Percentiles rank a stretch among this genome's conserved stretches.
Evolutionary conservation across 306 rosid species (phyloP).

Genomic region (Urtica urens): DNA sequence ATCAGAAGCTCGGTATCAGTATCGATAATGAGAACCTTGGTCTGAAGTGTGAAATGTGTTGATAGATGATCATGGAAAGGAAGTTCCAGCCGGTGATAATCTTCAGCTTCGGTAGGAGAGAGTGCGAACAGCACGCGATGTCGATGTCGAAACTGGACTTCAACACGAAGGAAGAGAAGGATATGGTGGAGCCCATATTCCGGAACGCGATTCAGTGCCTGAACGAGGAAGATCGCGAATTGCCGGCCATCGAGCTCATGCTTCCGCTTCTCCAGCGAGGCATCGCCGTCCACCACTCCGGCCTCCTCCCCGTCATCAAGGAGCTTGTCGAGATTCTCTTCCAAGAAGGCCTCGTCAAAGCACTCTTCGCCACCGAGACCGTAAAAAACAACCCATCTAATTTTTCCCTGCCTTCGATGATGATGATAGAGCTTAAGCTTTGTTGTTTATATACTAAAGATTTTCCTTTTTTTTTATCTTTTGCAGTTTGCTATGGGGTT

Average conservation of each 20-base stretch:
- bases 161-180: slow-evolving; percentile 74
- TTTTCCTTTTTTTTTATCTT: slow-evolving; percentile 12
- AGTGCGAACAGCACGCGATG: slow-evolving; percentile 95
- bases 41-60: too few species aligned
- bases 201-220: slow-evolving; percentile 76
- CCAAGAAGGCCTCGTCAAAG: slow-evolving; percentile 98
- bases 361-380: slow-evolving; percentile 96
- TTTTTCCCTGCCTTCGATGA: slow-evolving; percentile 1
- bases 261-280: slow-evolving; percentile 93
- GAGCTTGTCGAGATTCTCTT: slow-evolving; percentile 94
- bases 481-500: slow-evolving; percentile 97
- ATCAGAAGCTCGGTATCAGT: too few species aligned
- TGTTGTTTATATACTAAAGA: slow-evolving; percentile 12
- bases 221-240: slow-evolving; percentile 83
- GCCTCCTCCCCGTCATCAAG: slow-evolving; percentile 96
- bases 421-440: too few species aligned
- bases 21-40: too few species aligned
- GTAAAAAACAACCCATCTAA: slow-evolving; percentile 36
- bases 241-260: slow-evolving; percentile 92
- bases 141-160: slow-evolving; percentile 94
- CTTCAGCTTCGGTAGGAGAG: slow-evolving; percentile 95
- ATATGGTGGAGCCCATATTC: slow-evolving; percentile 67
- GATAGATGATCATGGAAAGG: slow-evolving; percentile 93
- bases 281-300: slow-evolving; percentile 97
- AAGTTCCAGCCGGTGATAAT: slow-evolving; percentile 93